Evolutionary conservation across 768 basidiomycete species (phyloP), one percentile per base, ranked within the genome.

Genomic region (Lactarius trivialis): DNA sequence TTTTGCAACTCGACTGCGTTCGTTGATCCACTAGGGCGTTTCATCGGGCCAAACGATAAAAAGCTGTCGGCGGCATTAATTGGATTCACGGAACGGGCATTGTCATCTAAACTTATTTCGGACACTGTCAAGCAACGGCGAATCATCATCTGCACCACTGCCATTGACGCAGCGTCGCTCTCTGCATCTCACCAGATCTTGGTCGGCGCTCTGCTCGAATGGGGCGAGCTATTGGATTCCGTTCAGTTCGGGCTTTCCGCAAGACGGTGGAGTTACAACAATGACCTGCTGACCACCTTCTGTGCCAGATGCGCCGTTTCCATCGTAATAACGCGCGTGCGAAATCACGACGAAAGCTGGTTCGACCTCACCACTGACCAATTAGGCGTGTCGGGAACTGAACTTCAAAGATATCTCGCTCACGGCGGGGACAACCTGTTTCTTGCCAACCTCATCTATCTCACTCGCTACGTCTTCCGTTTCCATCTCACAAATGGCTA

Each of bases 91-190:
- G 61, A 58, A 8, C 50, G 56, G 14, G 37, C 61, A 0, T 12
- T 63, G 2, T 48, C 56, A 14, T 58, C 56, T 17, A 58, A 54
- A 19, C 26, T 53, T 11, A 28, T 63, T 33, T 48, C 56, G 3
- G 61, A 58, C n/a, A 24, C 51, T 26, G 24, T 61, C 37, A 58
- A 43, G 30, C 60, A 61, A 52, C 56, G 49, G 7, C 55, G 60
- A 21, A 34, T 61, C 32, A 19, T 41, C 37, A 61, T 61, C 21
- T 36, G 49, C 26, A 61, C 14, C 17, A 43, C 21, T 26, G 60
- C 32, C 49, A 30, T 61, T 15, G 55, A 61, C 14, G 21, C 24
- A n/a, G 41, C 55, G 5, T 43, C 24, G 11, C 50, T 57, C 26
- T 43, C 39, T 28, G 55, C 60, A 21, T 61, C 55, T 30, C 41